phyloP scores from a whole-genome alignment of 768 basidiomycete species.

The Polyporus arcularius region DNA sequence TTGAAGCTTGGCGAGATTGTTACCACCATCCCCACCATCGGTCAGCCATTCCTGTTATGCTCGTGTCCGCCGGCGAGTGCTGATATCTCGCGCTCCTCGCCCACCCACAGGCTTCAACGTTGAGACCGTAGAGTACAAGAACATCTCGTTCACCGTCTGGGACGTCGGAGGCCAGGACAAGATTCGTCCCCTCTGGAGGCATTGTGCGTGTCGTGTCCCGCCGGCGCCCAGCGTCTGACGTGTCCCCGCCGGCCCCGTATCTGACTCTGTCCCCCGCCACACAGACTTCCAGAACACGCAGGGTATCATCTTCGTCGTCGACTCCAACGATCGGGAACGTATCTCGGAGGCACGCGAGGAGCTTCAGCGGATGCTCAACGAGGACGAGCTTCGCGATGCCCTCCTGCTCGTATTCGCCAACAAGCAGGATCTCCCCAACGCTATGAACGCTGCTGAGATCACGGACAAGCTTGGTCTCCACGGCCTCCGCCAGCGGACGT shows the following conservation, averaged over 20 bases:
- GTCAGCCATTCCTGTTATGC: slow-evolving; percentile 48
- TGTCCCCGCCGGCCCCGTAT: slow-evolving; percentile 10
- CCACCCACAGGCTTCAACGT: slow-evolving; percentile 88
- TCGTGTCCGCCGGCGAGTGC: slow-evolving; percentile 1
- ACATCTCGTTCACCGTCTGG: slow-evolving; percentile 99
- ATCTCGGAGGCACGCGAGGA: slow-evolving; percentile 98
- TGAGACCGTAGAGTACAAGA: slow-evolving; percentile 99
- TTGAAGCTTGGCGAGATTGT: slow-evolving; percentile 99
- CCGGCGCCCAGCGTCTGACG: slow-evolving; percentile 15
- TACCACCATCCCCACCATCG: slow-evolving; percentile 99
- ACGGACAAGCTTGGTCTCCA: slow-evolving; percentile 99
- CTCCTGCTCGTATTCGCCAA: slow-evolving; percentile 99
- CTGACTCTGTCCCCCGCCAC: slow-evolving; percentile 13
- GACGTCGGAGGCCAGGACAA: slow-evolving; percentile 99
- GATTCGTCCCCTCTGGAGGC: slow-evolving; percentile 99
- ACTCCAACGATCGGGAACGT: slow-evolving; percentile 99
- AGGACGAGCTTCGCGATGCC: slow-evolving; percentile 98
- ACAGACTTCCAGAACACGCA: slow-evolving; percentile 99
- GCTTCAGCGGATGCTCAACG: slow-evolving; percentile 98
- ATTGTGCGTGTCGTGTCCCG: slow-evolving; percentile 67
- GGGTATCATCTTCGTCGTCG: slow-evolving; percentile 99
- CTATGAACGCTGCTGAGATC: slow-evolving; percentile 99
- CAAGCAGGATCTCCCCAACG: slow-evolving; percentile 99
- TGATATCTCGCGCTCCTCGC: slow-evolving; percentile 18
- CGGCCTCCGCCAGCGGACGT: slow-evolving; percentile 93